Percentiles rank a stretch among this genome's conserved stretches.
phyloP scores from a whole-genome alignment of 306 rosid species.

The Quercus engelmannii region DNA sequence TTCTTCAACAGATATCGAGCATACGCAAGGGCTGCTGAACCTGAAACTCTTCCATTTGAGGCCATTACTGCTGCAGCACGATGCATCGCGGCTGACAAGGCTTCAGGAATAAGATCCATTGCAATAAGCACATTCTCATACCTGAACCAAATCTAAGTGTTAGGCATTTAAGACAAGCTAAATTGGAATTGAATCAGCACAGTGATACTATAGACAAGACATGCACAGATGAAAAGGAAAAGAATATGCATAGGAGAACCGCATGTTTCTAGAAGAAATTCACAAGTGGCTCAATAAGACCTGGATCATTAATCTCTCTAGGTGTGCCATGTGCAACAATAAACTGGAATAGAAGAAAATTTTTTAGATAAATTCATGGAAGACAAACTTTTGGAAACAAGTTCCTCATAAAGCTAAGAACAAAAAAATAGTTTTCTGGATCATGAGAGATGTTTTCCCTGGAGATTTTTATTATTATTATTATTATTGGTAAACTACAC shows the following conservation, averaged over 20 bases:
- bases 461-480: too few relatives aligned
- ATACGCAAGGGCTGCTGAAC: conserved; percentile 62
- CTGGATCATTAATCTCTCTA: not conserved
- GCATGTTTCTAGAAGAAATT: not conserved
- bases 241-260: not conserved
- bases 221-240: conserved; percentile 3
- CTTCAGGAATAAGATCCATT: conserved; percentile 78
- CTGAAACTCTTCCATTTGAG: conserved; percentile 74
- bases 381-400: not conserved
- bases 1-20: conserved; percentile 67
- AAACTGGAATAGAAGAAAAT: not conserved
- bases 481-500: too few relatives aligned
- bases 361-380: not conserved
- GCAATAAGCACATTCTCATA: conserved; percentile 83
- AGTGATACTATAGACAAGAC: conserved; percentile 2
- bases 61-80: conserved; percentile 62
- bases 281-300: not conserved
- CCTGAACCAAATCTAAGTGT: conserved; percentile 57
- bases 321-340: not conserved
- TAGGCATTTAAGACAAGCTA: conserved; percentile 8
- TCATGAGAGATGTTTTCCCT: not conserved
- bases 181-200: not conserved
- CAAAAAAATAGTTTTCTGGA: not conserved
- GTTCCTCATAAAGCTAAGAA: not conserved
- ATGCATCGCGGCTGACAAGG: conserved; percentile 57